Base-by-base conservation (phyloP, 2,329 filamentous ascomycete species). In the Cordyceps javanica region DNA sequence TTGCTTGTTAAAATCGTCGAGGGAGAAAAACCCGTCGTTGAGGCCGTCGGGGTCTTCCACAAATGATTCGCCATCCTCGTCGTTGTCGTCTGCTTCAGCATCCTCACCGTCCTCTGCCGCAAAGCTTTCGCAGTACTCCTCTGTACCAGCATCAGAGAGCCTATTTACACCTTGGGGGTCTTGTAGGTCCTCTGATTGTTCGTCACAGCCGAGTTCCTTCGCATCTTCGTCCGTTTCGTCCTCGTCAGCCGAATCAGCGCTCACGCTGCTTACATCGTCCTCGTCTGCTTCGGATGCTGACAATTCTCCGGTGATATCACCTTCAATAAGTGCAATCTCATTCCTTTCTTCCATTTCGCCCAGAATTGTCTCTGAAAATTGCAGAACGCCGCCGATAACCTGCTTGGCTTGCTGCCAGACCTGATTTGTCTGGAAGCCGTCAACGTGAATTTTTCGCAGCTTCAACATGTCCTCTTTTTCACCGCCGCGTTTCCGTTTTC, bases 11-110 rank as follows among this genome's bases (percentile, higher is more conserved):
- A 99, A 99, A 60, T 95, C 86, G 66, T 97, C 92, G 66, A 99
- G 93, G 16, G 91, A 96, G 75, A 99, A 99, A 76, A 99, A 99
- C 5, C 91, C 93, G 68, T 99, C 94, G 67, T 99, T 97, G 32
- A 99, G 82, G 7, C 91, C 91, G 67, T 94, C 81, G 4, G 86
- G 85, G 67, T 97, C 91, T 64, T 86, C 79, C 9, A 85, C 75
- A 60, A 87, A 87, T 39, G 82, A 81, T 50, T 81, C 80, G 1
- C 74, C 71, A 21, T 80, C 79, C 3, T 78, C 75, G 11, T 73
- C 73, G 1, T 75, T 77, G 2, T 80, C 78, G 0, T 80, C 77
- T 0, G 80, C 77, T 0, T 77, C 76, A 0, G 73, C 70, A 1
- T 75, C 74, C 1, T 76, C 76, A 0, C 73, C 70, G 1, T 75